Evolutionary conservation across 2,329 filamentous ascomycete genomes (phyloP).

Genomic region (Epichloe glyceriae): DNA sequence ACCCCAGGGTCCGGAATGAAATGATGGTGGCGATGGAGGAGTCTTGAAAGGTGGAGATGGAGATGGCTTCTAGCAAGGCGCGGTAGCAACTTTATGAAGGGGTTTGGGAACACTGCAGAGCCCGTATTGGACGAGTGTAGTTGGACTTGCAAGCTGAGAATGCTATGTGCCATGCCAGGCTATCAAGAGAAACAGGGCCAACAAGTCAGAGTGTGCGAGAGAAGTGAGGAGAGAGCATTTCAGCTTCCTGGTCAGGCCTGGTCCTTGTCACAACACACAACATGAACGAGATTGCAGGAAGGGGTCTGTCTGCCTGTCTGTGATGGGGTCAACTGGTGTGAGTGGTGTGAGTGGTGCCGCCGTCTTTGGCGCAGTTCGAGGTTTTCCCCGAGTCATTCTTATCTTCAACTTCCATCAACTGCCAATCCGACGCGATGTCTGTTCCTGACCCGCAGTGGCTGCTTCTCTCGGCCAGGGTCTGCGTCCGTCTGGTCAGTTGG

Average conservation of each 20-base stretch:
- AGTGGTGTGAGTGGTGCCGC: background rate
- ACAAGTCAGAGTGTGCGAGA: background rate
- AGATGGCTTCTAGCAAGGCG: background rate
- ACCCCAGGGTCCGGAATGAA: background rate
- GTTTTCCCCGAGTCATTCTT: background rate
- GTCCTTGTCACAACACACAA: background rate
- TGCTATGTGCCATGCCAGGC: background rate
- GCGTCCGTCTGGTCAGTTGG: background rate
- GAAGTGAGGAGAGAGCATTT: background rate
- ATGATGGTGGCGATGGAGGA: slow-evolving; percentile 1
- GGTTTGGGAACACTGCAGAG: background rate
- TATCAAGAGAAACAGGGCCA: background rate
- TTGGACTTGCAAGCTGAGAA: background rate
- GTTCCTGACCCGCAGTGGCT: background rate
- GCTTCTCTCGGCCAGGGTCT: background rate
- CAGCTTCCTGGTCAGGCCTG: no score
- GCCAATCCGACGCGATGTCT: background rate
- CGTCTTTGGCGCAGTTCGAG: background rate
- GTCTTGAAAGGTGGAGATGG: background rate
- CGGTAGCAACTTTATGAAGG: background rate
- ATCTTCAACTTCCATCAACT: slow-evolving; percentile 1
- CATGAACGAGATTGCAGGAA: background rate
- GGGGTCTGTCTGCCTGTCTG: background rate
- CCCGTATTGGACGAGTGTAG: background rate
- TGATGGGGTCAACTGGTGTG: background rate